A percentile compares a stretch with the other conserved stretches of the same genome.
Evolutionary conservation across 805 yeast species (phyloP).

Genomic region (Debaryomyces castellii): DNA sequence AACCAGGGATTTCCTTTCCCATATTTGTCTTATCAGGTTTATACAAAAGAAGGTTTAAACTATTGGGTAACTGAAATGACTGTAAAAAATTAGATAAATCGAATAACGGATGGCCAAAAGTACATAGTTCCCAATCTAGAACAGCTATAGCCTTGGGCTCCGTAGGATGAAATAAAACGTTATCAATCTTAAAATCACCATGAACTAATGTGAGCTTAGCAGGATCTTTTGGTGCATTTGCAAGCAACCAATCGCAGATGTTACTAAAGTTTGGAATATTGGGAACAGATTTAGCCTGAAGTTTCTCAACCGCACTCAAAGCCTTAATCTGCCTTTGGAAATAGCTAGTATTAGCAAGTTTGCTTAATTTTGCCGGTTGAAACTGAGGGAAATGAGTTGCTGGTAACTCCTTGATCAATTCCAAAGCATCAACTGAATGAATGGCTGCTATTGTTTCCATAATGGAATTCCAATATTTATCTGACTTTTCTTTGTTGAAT

Average conservation of each 20-base stretch:
- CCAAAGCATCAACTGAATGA: conserved; percentile 47
- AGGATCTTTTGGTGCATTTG: conserved; percentile 49
- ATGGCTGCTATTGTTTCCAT: conserved; percentile 48
- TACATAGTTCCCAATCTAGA: conserved; percentile 66
- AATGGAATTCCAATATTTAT: conserved; percentile 46
- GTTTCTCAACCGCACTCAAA: conserved; percentile 40
- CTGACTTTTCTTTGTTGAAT: conserved; percentile 21
- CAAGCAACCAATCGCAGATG: conserved; percentile 41
- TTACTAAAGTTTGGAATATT: conserved; percentile 48
- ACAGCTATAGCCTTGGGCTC: conserved; percentile 52
- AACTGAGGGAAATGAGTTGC: conserved; percentile 44
- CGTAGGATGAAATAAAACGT: conserved; percentile 59
- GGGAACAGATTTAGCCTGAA: conserved; percentile 39
- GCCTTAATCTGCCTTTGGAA: conserved; percentile 56
- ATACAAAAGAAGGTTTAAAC: conserved; percentile 30
- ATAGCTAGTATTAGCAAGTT: conserved; percentile 28
- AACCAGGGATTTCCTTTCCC: conserved; percentile 32
- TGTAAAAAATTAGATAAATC: conserved; percentile 60
- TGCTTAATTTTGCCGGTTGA: conserved; percentile 16
- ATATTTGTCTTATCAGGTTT: conserved; percentile 26
- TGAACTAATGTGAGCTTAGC: conserved; percentile 48
- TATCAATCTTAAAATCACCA: conserved; percentile 66
- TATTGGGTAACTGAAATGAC: conserved; percentile 47
- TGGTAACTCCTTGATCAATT: conserved; percentile 45
- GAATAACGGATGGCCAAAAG: conserved; percentile 63